Evolutionary conservation across 805 yeast species (phyloP), one percentile per base, ranked within the genome.

Genomic region (Geotrichum ghanense): DNA sequence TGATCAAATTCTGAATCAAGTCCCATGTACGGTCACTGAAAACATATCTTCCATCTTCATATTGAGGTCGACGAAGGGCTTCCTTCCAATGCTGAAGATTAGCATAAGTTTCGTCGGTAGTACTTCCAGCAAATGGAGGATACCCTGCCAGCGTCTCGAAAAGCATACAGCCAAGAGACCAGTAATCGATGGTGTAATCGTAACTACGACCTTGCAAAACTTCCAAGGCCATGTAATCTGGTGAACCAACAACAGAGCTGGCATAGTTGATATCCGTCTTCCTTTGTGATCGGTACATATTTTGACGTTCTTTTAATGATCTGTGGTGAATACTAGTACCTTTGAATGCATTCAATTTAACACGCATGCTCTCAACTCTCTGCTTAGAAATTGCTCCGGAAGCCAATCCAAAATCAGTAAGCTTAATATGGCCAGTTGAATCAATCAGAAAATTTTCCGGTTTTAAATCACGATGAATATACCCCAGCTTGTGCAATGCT

Each of bases 211-310:
- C 98, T 64, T 87, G 95, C 46, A 92, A 75, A 10, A 92, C 97
- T 64, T 92, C 99, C 44, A 92, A 72, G 1, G 99, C 98, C 99
- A 92, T 92, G 62, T 92, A 92, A 65, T 92, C 99, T 1, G 99
- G 99, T 3, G 95, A 84, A 1, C 99, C 99, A 14, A 92, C 99
- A 55, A 90, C 86, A 1, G 97, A 87, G 57, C 86, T 85, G 16
- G 99, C 97, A 58, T 83, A 82, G 56, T 84, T 87, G 49, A 85
- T 74, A 56, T 88, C 95, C 27, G 75, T 75, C 35, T 58, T 57
- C 54, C 95, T 77, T 46, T 81, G 63, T n/a, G 82, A 79, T 51
- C 85, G 79, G 65, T 89, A 92, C 61, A 88, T 70, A 57, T 77
- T 74, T 65, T 90, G 95, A 66, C 98, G 80, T 65, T 94, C 97